These are phyloP conservation scores for Mycena indigotica DNA, from an alignment of 768 basidiomycete genomes.

Conservation along the genomic window DNA sequence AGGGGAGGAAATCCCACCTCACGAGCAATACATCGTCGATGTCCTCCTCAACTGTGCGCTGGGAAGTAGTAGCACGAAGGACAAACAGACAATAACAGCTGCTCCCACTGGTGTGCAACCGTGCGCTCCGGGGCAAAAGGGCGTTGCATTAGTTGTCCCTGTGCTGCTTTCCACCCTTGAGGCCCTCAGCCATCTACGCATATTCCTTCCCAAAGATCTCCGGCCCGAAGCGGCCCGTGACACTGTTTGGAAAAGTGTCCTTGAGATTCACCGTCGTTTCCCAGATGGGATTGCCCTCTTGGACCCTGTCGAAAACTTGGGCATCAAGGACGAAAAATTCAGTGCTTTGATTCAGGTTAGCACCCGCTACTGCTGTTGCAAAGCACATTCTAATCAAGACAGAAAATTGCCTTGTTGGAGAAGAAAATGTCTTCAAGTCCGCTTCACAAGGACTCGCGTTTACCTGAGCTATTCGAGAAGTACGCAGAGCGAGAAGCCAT, in stretches of 20 bases:
- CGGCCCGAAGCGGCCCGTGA: slow-evolving; percentile 74
- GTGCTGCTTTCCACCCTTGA: slow-evolving; percentile 87
- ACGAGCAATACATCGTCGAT: slow-evolving; percentile 91
- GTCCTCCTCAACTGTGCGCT: slow-evolving; percentile 82
- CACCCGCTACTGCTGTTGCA: too few species aligned
- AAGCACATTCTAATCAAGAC: neutral
- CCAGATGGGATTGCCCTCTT: slow-evolving; percentile 84
- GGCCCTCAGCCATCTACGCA: slow-evolving; percentile 81
- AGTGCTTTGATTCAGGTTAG: slow-evolving; percentile 78
- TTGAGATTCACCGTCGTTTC: slow-evolving; percentile 90
- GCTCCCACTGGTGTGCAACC: slow-evolving; percentile 77
- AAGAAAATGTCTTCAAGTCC: slow-evolving; percentile 79
- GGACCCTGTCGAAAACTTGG: slow-evolving; percentile 94
- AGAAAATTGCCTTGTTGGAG: slow-evolving; percentile 95
- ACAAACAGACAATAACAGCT: slow-evolving; percentile 53
- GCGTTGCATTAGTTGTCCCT: slow-evolving; percentile 83
- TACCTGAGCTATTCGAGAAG: slow-evolving; percentile 79
- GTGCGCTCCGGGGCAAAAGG: slow-evolving; percentile 70
- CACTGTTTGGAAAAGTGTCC: slow-evolving; percentile 85
- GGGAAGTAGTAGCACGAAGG: slow-evolving; percentile 62
- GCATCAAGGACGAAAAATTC: slow-evolving; percentile 94
- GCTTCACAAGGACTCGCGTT: slow-evolving; percentile 74
- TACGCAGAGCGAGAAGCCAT: slow-evolving; percentile 77
- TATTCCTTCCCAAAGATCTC: slow-evolving; percentile 89
- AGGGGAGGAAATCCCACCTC: slow-evolving; percentile 72